Evolutionary conservation across 1,284 basidiomycete genomes (phyloP).

Genomic region (Veloboletus limbatus): DNA sequence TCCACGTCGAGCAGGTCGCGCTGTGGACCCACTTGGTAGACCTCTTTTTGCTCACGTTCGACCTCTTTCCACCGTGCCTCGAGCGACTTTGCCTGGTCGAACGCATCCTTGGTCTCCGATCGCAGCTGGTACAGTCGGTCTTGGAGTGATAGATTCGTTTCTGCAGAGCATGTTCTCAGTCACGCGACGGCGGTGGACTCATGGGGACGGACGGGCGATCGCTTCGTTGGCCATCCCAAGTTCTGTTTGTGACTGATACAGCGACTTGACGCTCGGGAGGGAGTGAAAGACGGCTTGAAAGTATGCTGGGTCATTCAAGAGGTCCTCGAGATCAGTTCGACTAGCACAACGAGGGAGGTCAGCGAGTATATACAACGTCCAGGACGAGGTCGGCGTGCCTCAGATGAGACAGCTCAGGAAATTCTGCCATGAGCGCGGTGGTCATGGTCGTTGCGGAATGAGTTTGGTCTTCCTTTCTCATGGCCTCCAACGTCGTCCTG

Average conservation of each 20-base stretch:
- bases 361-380: conserved; percentile 4
- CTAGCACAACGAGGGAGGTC: conserved; percentile 39
- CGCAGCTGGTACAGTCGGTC: conserved; percentile 71
- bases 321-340: conserved; percentile 84
- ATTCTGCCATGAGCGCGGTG: conserved; percentile 55
- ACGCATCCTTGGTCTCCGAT: conserved; percentile 78
- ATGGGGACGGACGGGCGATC: conserved; percentile 66
- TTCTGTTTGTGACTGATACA: conserved; percentile 74
- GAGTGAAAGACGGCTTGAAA: conserved; percentile 87
- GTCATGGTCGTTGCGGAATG: conserved; percentile 22
- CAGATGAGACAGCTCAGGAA: conserved; percentile 66
- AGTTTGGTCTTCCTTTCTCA: conserved; percentile 29
- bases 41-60: conserved; percentile 80
- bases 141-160: conserved; percentile 72
- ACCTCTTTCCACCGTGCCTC: conserved; percentile 81
- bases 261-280: conserved; percentile 65
- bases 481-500: conserved; percentile 56
- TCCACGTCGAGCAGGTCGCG: conserved; percentile 2
- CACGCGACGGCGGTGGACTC: conserved; percentile 1
- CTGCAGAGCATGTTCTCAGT: conserved; percentile 31
- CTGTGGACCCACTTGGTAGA: conserved; percentile 69
- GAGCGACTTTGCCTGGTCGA: conserved; percentile 77
- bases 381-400: conserved; percentile 47
- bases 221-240: conserved; percentile 80
- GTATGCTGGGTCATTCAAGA: conserved; percentile 76